phyloP scores from a whole-genome alignment of 1,139 yeast genomes.

The Debaryomyces subglobosus region DNA sequence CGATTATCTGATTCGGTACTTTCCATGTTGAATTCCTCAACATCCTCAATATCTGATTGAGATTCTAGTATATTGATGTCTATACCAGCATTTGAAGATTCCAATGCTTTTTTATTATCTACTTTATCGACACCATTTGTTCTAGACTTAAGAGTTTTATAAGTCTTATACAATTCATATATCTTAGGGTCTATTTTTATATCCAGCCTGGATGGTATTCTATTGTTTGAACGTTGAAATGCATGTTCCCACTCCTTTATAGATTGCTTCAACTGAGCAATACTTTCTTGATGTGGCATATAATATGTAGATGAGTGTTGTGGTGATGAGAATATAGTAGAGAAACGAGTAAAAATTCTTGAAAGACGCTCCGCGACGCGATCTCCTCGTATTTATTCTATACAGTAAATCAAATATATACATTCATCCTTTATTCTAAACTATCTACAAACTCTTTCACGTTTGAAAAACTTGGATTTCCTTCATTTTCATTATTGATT shows the following conservation, averaged over 20 bases:
- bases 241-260: conserved; percentile 68
- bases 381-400: conserved; percentile 3
- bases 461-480: conserved; percentile 10
- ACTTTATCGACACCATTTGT: not conserved
- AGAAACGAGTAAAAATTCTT: not conserved
- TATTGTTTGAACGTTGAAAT: conserved; percentile 44
- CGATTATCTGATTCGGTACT: conserved; percentile 9
- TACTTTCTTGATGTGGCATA: conserved; percentile 9
- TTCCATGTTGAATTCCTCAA: conserved; percentile 13
- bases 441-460: conserved; percentile 15
- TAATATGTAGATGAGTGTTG: not conserved
- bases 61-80: conserved; percentile 10
- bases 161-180: conserved; percentile 46
- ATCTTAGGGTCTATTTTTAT: conserved; percentile 51
- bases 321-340: not conserved
- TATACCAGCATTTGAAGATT: conserved; percentile 1
- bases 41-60: conserved; percentile 10
- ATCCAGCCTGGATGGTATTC: conserved; percentile 58
- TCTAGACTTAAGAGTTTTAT: conserved; percentile 31
- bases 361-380: conserved; percentile 10
- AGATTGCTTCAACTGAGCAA: conserved; percentile 34
- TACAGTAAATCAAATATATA: conserved; percentile 5
- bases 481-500: conserved; percentile 17
- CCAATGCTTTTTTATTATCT: not conserved
- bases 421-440: conserved; percentile 6